A percentile compares a stretch with the other conserved stretches of the same genome.
These are phyloP conservation scores for Citrus mangshanensis DNA, from an alignment of 345 rosid genomes.

Conservation along the genomic window DNA sequence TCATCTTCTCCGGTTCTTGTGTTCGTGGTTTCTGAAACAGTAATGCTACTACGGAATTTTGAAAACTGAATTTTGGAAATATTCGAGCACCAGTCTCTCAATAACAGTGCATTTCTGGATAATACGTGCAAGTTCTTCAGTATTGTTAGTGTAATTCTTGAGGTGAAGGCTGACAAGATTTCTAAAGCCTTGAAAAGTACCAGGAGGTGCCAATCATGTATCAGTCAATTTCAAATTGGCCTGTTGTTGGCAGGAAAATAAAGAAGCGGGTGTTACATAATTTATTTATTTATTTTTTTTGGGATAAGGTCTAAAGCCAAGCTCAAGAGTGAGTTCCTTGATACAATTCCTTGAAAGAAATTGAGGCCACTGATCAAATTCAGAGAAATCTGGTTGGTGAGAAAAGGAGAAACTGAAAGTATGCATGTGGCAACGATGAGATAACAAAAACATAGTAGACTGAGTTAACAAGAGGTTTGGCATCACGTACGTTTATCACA, in stretches of 20 bases:
- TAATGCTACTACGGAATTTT: not conserved
- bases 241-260: not conserved
- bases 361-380: not conserved
- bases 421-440: not conserved
- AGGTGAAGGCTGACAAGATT: not conserved
- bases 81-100: too few relatives aligned
- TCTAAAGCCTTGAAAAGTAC: not conserved
- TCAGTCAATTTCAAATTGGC: not conserved
- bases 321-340: not conserved
- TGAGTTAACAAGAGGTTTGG: not conserved
- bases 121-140: not conserved
- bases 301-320: not conserved
- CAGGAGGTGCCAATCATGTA: not conserved
- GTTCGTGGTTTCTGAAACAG: not conserved
- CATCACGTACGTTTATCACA: not conserved
- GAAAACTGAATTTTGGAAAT: too few relatives aligned
- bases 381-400: not conserved
- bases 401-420: not conserved
- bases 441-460: not conserved
- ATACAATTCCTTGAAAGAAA: not conserved
- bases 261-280: not conserved
- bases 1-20: not conserved
- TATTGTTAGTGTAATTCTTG: too few relatives aligned
- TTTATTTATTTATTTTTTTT: too few relatives aligned
- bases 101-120: too few relatives aligned